Evolutionary conservation across 2,329 filamentous ascomycete species (phyloP), one percentile per base, ranked within the genome.

Genomic region (Pseudocercospora ulei): DNA sequence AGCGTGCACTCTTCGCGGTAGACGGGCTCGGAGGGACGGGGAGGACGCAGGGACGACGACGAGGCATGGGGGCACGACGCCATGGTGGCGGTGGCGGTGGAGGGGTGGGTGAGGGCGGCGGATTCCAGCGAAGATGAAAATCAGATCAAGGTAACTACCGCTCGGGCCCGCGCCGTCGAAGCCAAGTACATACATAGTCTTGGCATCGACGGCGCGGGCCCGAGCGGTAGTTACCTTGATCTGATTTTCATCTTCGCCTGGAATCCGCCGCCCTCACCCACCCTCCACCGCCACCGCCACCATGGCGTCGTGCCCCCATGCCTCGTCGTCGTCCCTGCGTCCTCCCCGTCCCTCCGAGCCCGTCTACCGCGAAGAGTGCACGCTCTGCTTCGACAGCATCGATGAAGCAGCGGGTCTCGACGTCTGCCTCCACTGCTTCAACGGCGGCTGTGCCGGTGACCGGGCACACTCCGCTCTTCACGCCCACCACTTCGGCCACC

Each of bases 1-100:
- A 94, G 85, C 0, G 90, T 96, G 60, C 90, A 98, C 61, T 98
- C 92, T 65, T 98, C 90, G 37, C 90, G 78, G 62, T 98, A 96
- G 16, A 98, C 90, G 2, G 84, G 80, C 62, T 95, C 83, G 13
- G 69, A 73, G 17, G 80, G 72, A 2, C 74, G 75, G 7, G 90
- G 90, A 22, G 81, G 73, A 28, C 65, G 72, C 43, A 95, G 70
- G 58, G 75, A 81, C 85, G 66, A 55, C 26, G 62, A 57, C 47
- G 66, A 55, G 37, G 69, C 54, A 54, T 75, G 71, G 40, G 61
- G 65, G 51, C 71, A 75, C 47, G 67, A 26, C 16, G 39, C 35
- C 41, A 47, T 44, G 22, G 14, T 44, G 31, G 9, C 17, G n/a
- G 13, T 9, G 7, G 11, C n/a, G n/a, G n/a, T n/a, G 13, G 19